phyloP scores from a whole-genome alignment of 345 rosid genomes.

The Jatropha curcas region DNA sequence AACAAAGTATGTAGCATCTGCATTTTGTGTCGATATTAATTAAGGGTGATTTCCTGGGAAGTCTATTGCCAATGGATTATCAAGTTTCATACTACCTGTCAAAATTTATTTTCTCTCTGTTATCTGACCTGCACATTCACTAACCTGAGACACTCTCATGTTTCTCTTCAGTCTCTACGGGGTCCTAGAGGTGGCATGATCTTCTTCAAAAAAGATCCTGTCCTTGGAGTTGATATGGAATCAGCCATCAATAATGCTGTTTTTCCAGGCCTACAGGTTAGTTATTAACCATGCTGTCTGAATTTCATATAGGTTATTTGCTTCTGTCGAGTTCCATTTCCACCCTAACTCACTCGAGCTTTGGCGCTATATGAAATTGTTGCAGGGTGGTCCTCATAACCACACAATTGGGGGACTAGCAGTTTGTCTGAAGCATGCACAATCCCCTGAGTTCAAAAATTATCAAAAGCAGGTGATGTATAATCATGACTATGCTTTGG shows the following conservation, averaged over 20 bases:
- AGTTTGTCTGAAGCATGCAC: conserved; percentile 86
- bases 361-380: background rate
- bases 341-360: background rate
- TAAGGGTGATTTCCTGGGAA: background rate
- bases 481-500: background rate
- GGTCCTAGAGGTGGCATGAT: conserved; percentile 99
- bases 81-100: background rate
- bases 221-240: conserved; percentile 80
- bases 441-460: conserved; percentile 63
- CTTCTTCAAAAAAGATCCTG: conserved; percentile 75
- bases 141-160: conserved; percentile 10
- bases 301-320: background rate
- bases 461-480: conserved; percentile 71
- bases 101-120: background rate
- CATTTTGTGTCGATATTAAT: conserved; percentile 9
- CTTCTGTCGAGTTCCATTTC: conserved; percentile 2
- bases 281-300: background rate
- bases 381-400: conserved; percentile 97
- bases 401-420: conserved; percentile 93
- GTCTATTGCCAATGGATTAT: background rate
- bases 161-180: conserved; percentile 68
- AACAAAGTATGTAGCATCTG: background rate
- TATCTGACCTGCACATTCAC: background rate
- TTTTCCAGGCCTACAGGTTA: conserved; percentile 91
- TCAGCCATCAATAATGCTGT: conserved; percentile 92